Base-by-base conservation (phyloP, 2,329 filamentous ascomycete species). In the Plectosphaerella sp. region DNA sequence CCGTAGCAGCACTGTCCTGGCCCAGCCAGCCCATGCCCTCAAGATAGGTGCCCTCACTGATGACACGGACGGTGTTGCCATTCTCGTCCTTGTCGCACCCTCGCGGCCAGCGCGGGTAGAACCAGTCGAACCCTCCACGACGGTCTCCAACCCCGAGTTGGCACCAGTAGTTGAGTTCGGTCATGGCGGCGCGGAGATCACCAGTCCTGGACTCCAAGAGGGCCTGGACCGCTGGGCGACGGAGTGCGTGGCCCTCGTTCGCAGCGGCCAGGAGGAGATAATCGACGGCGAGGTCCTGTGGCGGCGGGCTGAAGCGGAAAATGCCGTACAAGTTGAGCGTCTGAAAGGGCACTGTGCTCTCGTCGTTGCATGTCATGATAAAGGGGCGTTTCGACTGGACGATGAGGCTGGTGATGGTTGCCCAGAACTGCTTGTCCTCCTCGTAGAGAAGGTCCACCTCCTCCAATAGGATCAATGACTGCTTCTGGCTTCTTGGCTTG, bases 351-450 rank as follows among this genome's bases (percentile, higher is more conserved):
- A 99, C 72, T n/a, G 89, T 72, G n/a, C 75, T 79, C 67, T 97
- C 93, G 58, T 97, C 85, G 59, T 92, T 97, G 73, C 95, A 99
- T 0, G 94, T 99, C 72, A 99, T 88, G 62, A 99, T 80, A 57
- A 99, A 91, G 0, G 94, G 94, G 33, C 94, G 83, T 69, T 91
- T 96, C 0, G 94, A 97, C 60, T 91, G 87, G 10, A 77, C 73
- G 53, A 96, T 90, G 54, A 99, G 79, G 18, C 81, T 80, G 45
- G 89, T 76, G 4, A 97, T 81, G 0, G 90, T 94, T 1, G 79
- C 71, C 94, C 94, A 99, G 64, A 99, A 99, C 57, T 93, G 87
- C 67, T 91, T 93, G 66, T 99, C 94, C 65, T 97, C 93, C 50
- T 96, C 92, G 65, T 94, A 99, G 1, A 99, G 77, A 15, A 97